Base-by-base conservation (phyloP, 1,284 basidiomycete genomes). In the Ceratobasidium sp. region DNA sequence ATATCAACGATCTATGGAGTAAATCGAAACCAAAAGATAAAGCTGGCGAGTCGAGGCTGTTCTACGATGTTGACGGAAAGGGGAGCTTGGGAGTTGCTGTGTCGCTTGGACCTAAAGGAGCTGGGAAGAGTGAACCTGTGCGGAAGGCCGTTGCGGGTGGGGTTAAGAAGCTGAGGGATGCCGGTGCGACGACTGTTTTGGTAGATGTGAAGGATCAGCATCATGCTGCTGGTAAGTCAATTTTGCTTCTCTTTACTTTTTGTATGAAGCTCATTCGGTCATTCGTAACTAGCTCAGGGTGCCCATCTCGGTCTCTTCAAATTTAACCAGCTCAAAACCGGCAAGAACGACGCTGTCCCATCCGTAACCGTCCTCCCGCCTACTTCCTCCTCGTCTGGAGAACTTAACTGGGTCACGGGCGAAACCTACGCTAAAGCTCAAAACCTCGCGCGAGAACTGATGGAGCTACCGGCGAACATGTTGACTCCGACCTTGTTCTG, bases 391-490 rank as follows among this genome's bases (percentile, higher is more conserved):
- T 63, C 63, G 15, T 7, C 58, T 37, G 67, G 45, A 26, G 66
- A 77, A n/a, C 66, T 69, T 4, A 69, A 51, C 33, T 95, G 94
- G 94, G 87, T 92, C 42, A 86, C 87, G 8, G 94, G 94, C 42
- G 86, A 89, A 1, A 80, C 92, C 53, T 95, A 93, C 80, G 94
- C 91, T 1, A 85, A 90, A 77, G 91, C 93, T 2, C 95, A 97
- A 84, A 97, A 97, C 83, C 85, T 94, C 80, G 93, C 94, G 15
- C 88, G 94, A 61, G 95, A 94, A 90, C 87, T 96, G 67, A 91
- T 90, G 88, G 95, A 97, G 83, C 86, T 93, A 3, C 94, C 95
- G 47, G 94, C 90, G 8, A 96, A 97, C 82, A 89, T 94, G 82
- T 85, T 93, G 84, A 95, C 93, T 0, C 94, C 93, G 8, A 93